phyloP scores from a whole-genome alignment of 257 asterid species.

The Nicotiana paniculata region DNA sequence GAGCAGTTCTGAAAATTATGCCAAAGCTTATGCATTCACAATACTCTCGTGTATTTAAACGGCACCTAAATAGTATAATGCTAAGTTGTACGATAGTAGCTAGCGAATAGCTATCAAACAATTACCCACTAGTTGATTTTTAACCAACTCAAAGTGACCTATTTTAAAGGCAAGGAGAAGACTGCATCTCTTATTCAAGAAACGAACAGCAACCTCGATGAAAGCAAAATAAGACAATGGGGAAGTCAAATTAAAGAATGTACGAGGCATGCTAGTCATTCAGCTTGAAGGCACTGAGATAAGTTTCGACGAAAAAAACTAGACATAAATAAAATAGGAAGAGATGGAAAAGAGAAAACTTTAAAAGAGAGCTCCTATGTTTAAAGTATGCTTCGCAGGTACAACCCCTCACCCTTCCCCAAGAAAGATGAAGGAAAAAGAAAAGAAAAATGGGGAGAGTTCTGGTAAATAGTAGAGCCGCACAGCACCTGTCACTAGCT shows the following conservation, averaged over 20 bases:
- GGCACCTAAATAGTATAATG: background rate
- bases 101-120: background rate
- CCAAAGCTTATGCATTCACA: background rate
- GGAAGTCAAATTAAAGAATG: slow-evolving; percentile 1
- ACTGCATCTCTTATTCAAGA: background rate
- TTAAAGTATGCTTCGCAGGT: background rate
- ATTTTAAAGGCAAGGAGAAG: background rate
- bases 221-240: background rate
- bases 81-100: background rate
- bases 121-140: background rate
- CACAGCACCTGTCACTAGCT: slow-evolving; percentile 28
- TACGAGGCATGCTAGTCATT: background rate
- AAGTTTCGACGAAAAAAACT: background rate
- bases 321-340: background rate
- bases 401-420: background rate
- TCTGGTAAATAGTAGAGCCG: background rate
- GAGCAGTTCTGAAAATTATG: background rate
- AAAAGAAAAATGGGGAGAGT: background rate
- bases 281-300: background rate
- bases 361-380: background rate
- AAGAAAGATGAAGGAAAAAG: background rate
- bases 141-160: background rate
- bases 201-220: background rate
- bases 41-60: background rate
- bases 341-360: background rate